Evolutionary conservation across 768 basidiomycete genomes (phyloP), one percentile per base, ranked within the genome.

Genomic region (Rhizopogon sp.): DNA sequence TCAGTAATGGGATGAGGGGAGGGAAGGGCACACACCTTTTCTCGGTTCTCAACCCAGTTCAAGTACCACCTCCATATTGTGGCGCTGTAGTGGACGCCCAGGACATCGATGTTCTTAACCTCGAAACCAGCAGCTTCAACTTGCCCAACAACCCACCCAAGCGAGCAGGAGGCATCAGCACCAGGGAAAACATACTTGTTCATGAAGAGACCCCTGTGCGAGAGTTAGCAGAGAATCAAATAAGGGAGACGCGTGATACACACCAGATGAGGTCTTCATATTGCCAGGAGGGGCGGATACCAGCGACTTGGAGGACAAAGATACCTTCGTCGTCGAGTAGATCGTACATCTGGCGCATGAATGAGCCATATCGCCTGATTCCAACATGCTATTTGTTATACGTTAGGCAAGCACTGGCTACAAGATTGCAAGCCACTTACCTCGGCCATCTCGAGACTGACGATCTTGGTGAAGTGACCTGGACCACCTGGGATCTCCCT

Each of bases 121-220:
- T 99, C 97, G 62, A 98, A 98, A 57, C 96, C 95, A 56, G 90
- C 93, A 29, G 77, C 76, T 73, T 98, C 94, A 49, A 94, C 83
- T 75, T 91, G 79, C 58, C 74, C 80, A 57, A 99, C 80, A 54
- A 97, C 93, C 96, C 96, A 98, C 40, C 90, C 92, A 31, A 98
- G 86, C 17, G 95, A 91, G 70, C 93, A 93, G 2, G 88, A 92
- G 0, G 97, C 97, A 64, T 99, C 97, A 3, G 96, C 97, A 66
- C 96, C 96, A 43, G 97, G 96, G 87, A 99, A 99, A 67, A 99
- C 75, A 61, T 99, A 98, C 66, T 94, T 94, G 82, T 91, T 95
- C 93, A 95, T 95, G 78, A 95, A 96, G 22, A 95, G 79, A 60
- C 93, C 94, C 90, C 88, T 89, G 40, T 5, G 29, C n/a, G 4